Conservation (phyloP, 306 rosid genomes). For the Lathyrus oleraceus region DNA sequence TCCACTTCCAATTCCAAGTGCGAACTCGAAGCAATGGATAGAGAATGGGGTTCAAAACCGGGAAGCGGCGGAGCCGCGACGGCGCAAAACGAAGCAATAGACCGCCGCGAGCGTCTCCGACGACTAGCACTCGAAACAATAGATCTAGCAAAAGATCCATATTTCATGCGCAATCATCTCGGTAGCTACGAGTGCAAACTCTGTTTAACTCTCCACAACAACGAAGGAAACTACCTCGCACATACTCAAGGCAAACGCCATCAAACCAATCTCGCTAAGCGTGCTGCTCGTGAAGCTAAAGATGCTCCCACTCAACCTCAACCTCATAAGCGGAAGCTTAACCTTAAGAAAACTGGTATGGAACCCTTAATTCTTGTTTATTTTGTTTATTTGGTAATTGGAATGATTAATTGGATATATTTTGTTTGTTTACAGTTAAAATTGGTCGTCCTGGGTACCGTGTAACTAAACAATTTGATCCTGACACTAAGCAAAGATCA, state of each 20-base stretch:
- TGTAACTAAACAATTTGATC: slow-evolving; percentile 89
- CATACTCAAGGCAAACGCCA: slow-evolving; percentile 97
- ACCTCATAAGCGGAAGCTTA: slow-evolving; percentile 90
- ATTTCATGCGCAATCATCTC: slow-evolving; percentile 96
- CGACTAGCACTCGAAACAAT: slow-evolving; percentile 90
- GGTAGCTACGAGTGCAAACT: slow-evolving; percentile 97
- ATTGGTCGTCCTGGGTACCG: slow-evolving; percentile 97
- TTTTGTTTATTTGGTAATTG: neutral
- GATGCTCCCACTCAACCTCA: slow-evolving; percentile 97
- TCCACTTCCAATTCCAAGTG: too few relatives aligned
- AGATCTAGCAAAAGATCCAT: slow-evolving; percentile 95
- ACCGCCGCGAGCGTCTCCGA: slow-evolving; percentile 82
- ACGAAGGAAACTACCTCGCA: slow-evolving; percentile 96
- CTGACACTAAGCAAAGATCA: slow-evolving; percentile 92
- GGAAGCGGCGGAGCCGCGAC: slow-evolving; percentile 99
- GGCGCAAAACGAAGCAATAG: slow-evolving; percentile 94
- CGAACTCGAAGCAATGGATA: slow-evolving; percentile 54
- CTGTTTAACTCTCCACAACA: slow-evolving; percentile 88
- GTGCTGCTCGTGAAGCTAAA: slow-evolving; percentile 96
- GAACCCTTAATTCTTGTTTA: neutral
- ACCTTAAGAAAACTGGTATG: slow-evolving; percentile 69
- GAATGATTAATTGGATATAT: neutral
- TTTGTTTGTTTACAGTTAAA: slow-evolving; percentile 57
- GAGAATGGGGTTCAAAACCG: slow-evolving; percentile 99
- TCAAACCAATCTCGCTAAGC: slow-evolving; percentile 87